Base-by-base conservation (phyloP, 768 basidiomycete species). In the Galerina marginata region DNA sequence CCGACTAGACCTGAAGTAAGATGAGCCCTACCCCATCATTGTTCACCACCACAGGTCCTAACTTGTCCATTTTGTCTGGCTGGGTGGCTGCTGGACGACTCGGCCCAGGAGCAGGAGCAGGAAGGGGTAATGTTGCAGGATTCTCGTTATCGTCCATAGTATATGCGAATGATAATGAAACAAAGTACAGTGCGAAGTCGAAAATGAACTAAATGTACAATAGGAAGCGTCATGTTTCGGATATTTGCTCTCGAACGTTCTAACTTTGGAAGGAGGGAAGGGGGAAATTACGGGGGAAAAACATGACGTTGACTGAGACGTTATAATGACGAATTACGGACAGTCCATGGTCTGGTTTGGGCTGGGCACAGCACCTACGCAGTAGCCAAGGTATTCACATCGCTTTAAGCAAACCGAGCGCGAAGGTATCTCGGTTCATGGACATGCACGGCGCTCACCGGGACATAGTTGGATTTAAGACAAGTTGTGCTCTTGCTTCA, bases 31-130 rank as follows among this genome's bases (percentile, higher is more conserved):
- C 86, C 54, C 87, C 88, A 74, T 90, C 83, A 43, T 75, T 82
- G 68, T 89, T 89, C 42, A 89, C 86, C 45, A 90, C 85, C 78
- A 90, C 81, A 1, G 88, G 88, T 1, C 87, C 88, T 11, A 90
- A 77, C 16, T 76, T 77, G 60, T 89, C 86, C 6, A 89, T 71
- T 69, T 80, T 85, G 42, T 57, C 39, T 20, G 39, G 49, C 26
- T 53, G 48, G 36, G n/a, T 9, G 11, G 37, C 6, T 48, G 16
- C 23, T 49, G 29, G 9, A 20, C 36, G 52, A 20, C 37, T 23
- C n/a, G 52, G 25, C 2, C 48, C 56, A 3, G 58, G 57, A 12
- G 47, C 56, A 3, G 58, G 57, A 12, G 47, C 63, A 14, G 61
- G 58, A 9, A 60, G 56, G 3, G 46, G 45, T 3, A 60, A 60